Percentiles rank a stretch among this genome's conserved stretches.
Conservation (phyloP, 2,329 filamentous ascomycete genomes). For the Microdochium bolleyi region DNA sequence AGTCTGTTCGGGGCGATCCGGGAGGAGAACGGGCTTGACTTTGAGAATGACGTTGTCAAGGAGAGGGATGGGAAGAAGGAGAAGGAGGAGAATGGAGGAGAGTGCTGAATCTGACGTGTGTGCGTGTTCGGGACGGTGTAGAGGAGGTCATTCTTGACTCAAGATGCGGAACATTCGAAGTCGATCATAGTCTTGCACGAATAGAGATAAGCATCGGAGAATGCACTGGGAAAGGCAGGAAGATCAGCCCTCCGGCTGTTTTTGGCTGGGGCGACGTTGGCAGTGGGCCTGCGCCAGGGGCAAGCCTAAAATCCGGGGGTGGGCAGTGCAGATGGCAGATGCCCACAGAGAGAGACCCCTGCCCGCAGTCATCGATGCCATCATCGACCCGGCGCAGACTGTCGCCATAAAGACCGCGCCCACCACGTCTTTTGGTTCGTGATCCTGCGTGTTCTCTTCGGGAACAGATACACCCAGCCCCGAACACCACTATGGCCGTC, state of each 20-base stretch:
- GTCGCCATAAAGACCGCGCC: no score
- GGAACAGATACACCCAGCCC: no score
- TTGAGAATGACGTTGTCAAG: conserved; percentile 30
- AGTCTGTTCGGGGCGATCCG: conserved; percentile 41
- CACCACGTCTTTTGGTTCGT: no score
- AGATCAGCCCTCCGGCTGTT: neutral
- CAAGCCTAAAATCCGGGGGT: neutral
- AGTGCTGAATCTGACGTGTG: neutral
- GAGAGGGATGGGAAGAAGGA: conserved; percentile 12
- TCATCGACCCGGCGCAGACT: neutral
- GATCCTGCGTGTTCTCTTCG: no score
- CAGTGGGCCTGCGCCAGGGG: conserved; percentile 5
- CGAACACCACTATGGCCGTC: no score
- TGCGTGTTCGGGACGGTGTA: no score
- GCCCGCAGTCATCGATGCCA: neutral
- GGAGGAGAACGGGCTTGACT: conserved; percentile 30
- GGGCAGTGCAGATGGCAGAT: neutral
- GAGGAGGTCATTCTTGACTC: no score
- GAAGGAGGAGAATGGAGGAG: neutral
- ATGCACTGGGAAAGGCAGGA: no score
- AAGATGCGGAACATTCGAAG: no score
- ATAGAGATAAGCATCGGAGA: no score
- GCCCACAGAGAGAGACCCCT: neutral
- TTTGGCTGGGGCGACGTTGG: neutral
- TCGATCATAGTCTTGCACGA: no score